Conservation (phyloP, 768 basidiomycete species). For the Termitomyces sp. region DNA sequence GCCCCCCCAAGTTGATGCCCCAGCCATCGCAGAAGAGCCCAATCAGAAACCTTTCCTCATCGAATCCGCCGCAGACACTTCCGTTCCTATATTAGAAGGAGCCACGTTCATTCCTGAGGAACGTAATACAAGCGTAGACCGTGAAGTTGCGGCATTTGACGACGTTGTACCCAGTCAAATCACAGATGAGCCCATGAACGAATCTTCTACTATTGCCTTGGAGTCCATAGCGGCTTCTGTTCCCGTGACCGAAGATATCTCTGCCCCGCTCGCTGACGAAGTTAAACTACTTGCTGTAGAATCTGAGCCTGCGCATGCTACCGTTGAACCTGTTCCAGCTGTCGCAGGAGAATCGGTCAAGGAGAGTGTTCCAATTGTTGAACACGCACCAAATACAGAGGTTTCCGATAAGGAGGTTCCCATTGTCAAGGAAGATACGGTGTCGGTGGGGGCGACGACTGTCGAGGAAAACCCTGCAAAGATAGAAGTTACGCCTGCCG, state of each 20-base stretch:
- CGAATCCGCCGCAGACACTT: neutral
- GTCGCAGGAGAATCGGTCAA: neutral
- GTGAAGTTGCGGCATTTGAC: neutral
- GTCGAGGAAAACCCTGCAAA: neutral
- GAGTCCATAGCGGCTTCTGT: neutral
- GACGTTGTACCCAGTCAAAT: neutral
- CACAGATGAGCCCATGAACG: neutral
- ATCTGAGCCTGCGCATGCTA: neutral
- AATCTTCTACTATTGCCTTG: neutral
- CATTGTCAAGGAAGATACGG: neutral
- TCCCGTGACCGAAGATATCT: neutral
- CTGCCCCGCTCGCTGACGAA: neutral
- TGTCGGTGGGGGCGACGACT: neutral
- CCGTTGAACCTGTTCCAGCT: neutral
- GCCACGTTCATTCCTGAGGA: neutral
- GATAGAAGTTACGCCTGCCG: neutral
- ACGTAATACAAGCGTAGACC: neutral
- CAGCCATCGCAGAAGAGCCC: neutral
- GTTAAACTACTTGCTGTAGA: neutral
- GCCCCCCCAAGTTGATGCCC: neutral
- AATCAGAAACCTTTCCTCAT: neutral
- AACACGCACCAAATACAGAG: neutral
- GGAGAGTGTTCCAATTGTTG: no score
- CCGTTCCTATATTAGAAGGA: neutral
- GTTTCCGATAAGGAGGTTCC: neutral